Base-by-base conservation (phyloP, 73 alveolate species). In the Paramecium caudatum region DNA sequence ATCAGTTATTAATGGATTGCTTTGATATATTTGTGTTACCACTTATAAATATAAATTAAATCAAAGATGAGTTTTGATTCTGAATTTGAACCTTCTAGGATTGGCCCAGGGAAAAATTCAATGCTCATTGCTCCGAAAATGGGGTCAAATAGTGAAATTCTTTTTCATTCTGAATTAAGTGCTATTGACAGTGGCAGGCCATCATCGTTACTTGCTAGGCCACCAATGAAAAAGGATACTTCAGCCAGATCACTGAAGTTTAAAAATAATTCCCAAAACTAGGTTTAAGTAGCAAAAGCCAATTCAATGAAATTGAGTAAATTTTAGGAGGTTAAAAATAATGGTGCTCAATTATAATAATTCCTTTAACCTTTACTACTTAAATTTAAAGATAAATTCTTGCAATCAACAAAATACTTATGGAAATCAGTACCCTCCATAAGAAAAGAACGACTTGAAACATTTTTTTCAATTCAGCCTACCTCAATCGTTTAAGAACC, bases 161-260 rank as follows among this genome's bases (percentile, higher is more conserved):
- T 27, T 27, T 55, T 55, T 55, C 30, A 55, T 55, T 55, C 80
- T 27, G 80, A 55, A 9, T 10, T 55, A 0, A 55, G 80, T 55
- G 80, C 30, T 19, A 55, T 55, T 10, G 80, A 55, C 30, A 55
- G 80, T 10, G 30, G 12, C 30, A 55, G 80, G 23, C 80, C 80
- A 55, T 55, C 80, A 23, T 27, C 27, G 23, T 21, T 55, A 55
- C 23, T 55, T 27, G 30, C 80, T 3, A 19, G 23, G 12, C 19
- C 46, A 21, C 12, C 23, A 55, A 4, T 55, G 12, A 55, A 55
- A 55, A 55, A 55, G 12, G 80, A 55, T 27, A 19, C 13, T 43
- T 55, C 80, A 55, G 80, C 46, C 4, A 55, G 80, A 55, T 55
- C 23, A 55, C 17, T 55, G 3, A 55, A 5, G 30, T 55, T 55